A percentile compares a stretch with the other conserved stretches of the same genome.
phyloP scores from a whole-genome alignment of 1,284 basidiomycete genomes.

The Boletus sp. region DNA sequence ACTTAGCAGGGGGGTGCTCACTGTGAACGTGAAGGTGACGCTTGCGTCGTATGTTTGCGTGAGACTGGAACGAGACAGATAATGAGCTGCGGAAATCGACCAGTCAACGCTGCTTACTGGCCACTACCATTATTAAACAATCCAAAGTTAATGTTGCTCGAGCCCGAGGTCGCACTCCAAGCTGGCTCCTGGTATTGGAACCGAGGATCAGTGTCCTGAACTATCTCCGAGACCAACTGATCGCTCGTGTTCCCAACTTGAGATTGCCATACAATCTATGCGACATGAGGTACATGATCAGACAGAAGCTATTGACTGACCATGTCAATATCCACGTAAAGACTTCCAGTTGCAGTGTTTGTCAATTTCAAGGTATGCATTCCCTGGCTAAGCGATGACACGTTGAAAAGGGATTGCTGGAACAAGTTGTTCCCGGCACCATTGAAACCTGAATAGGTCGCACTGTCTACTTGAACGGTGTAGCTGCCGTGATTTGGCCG shows the following conservation, averaged over 20 bases:
- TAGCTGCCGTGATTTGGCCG: conserved; percentile 40
- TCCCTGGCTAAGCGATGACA: conserved; percentile 32
- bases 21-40: conserved; percentile 38
- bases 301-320: conserved; percentile 19
- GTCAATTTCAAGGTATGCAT: conserved; percentile 35
- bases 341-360: conserved; percentile 31
- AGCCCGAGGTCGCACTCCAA: conserved; percentile 29
- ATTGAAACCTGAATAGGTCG: conserved; percentile 15
- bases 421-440: conserved; percentile 25
- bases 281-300: background rate
- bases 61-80: conserved; percentile 20
- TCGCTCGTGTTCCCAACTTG: conserved; percentile 30
- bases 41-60: conserved; percentile 33
- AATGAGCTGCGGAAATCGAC: background rate
- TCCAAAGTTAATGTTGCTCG: conserved; percentile 23
- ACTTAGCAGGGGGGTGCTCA: conserved; percentile 14
- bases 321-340: conserved; percentile 40
- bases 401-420: conserved; percentile 36
- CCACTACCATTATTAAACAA: conserved; percentile 37
- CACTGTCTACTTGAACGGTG: conserved; percentile 37
- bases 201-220: conserved; percentile 36
- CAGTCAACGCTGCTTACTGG: conserved; percentile 35
- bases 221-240: conserved; percentile 20
- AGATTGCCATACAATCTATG: conserved; percentile 37
- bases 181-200: conserved; percentile 34